Evolutionary conservation across 805 yeast genomes (phyloP).

Genomic region (Blastobotrys americana): DNA sequence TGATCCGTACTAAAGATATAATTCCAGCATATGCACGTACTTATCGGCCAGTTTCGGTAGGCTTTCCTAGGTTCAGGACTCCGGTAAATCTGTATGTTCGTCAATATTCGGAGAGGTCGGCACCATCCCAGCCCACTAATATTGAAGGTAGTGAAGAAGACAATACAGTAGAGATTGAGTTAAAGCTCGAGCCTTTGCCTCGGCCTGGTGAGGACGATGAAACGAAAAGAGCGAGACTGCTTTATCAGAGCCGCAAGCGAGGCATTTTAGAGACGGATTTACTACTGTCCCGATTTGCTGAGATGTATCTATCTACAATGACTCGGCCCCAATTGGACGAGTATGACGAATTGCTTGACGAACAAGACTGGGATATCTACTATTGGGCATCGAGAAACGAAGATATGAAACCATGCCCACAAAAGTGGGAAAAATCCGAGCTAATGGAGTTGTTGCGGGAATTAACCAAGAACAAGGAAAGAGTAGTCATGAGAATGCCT

Average conservation of each 20-base stretch:
- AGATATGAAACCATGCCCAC: constrained; percentile 78
- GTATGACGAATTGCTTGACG: constrained; percentile 75
- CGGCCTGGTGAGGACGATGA: constrained; percentile 68
- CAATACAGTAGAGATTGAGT: too few relatives aligned
- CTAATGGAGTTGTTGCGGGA: constrained; percentile 62
- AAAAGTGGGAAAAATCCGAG: constrained; percentile 66
- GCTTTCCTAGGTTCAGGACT: too few relatives aligned
- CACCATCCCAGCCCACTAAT: too few relatives aligned
- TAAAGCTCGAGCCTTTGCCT: constrained; percentile 71
- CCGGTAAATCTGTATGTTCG: too few relatives aligned
- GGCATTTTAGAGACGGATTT: constrained; percentile 93
- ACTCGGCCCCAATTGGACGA: constrained; percentile 65
- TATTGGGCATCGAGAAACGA: constrained; percentile 90
- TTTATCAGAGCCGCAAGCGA: constrained; percentile 88
- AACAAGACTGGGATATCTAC: constrained; percentile 98
- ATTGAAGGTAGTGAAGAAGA: too few relatives aligned
- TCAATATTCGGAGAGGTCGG: too few relatives aligned
- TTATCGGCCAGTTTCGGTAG: too few relatives aligned
- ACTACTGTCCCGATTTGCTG: constrained; percentile 77
- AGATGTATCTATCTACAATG: constrained; percentile 56
- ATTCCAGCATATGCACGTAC: too few relatives aligned
- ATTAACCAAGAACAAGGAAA: constrained; percentile 63
- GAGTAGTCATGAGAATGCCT: constrained; percentile 83
- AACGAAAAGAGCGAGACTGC: constrained; percentile 73
- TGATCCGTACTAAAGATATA: too few relatives aligned